phyloP scores from a whole-genome alignment of 331 rosid genomes.

The Quercus tomentella region DNA sequence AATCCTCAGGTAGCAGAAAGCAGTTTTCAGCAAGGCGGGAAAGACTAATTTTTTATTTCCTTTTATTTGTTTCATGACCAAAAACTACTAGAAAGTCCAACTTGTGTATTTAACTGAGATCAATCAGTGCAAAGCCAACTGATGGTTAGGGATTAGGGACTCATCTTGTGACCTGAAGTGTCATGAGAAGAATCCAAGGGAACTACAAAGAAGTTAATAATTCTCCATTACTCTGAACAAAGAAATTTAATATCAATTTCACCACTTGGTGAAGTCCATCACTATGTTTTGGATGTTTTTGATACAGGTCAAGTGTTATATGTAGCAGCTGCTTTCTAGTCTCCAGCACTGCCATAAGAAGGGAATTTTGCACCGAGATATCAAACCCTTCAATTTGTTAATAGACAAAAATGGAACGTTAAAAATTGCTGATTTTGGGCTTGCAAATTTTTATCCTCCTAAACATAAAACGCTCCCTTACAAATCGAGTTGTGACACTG shows the following conservation, averaged over 20 bases:
- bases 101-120: too few species aligned
- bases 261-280: background rate
- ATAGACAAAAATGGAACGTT: slow-evolving; percentile 57
- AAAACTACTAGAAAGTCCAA: too few species aligned
- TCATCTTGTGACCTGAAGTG: too few species aligned
- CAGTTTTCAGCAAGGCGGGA: too few species aligned
- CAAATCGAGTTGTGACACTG: slow-evolving; percentile 75
- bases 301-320: slow-evolving; percentile 64
- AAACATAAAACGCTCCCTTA: slow-evolving; percentile 40
- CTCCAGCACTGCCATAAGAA: slow-evolving; percentile 61
- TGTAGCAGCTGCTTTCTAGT: slow-evolving; percentile 72
- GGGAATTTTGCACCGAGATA: slow-evolving; percentile 64
- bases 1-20: too few species aligned
- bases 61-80: too few species aligned
- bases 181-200: too few species aligned
- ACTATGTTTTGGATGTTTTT: slow-evolving; percentile 4
- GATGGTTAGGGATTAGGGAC: too few species aligned
- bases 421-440: slow-evolving; percentile 85
- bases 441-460: slow-evolving; percentile 42
- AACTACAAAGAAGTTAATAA: too few species aligned
- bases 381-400: slow-evolving; percentile 73
- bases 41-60: too few species aligned
- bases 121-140: too few species aligned
- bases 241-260: slow-evolving; percentile 3
- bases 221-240: too few species aligned